Evolutionary conservation across 2,329 filamentous ascomycete species (phyloP).

Genomic region (Aspergillus calidoustus): DNA sequence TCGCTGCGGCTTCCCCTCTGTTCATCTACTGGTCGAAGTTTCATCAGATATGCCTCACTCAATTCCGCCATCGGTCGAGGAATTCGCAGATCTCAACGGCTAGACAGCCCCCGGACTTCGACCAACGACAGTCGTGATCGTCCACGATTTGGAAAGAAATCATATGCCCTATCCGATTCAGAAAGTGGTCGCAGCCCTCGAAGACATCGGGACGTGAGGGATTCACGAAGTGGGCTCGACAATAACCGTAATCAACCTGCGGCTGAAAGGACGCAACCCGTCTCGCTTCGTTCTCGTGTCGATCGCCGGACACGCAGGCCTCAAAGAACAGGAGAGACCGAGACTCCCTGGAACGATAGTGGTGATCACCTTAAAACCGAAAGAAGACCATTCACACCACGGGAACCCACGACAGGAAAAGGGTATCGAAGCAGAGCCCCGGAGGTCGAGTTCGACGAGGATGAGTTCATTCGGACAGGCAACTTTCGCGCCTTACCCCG

Average conservation of each 20-base stretch:
- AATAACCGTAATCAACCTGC: background rate
- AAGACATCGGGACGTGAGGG: background rate
- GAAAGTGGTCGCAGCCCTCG: background rate
- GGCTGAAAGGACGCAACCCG: background rate
- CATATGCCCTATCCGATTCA: background rate
- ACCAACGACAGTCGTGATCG: constrained; percentile 4
- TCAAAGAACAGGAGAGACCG: background rate
- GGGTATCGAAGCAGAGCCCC: background rate
- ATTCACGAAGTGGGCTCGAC: background rate
- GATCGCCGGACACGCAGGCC: background rate
- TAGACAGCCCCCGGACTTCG: constrained; percentile 4
- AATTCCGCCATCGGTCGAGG: constrained; percentile 72
- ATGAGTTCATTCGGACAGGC: constrained; percentile 39
- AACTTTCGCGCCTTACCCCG: constrained; percentile 33
- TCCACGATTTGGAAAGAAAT: background rate
- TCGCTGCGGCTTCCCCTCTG: constrained; percentile 21
- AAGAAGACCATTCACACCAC: background rate
- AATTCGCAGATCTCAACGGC: constrained; percentile 54
- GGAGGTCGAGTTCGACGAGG: constrained; percentile 26
- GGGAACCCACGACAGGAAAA: background rate
- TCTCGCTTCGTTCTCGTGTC: background rate
- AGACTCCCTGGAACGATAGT: background rate
- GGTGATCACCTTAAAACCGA: constrained; percentile 3
- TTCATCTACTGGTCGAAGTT: constrained; percentile 19
- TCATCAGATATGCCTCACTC: constrained; percentile 58